phyloP scores from a whole-genome alignment of 73 alveolate species.

The Symbiodinium natans region DNA sequence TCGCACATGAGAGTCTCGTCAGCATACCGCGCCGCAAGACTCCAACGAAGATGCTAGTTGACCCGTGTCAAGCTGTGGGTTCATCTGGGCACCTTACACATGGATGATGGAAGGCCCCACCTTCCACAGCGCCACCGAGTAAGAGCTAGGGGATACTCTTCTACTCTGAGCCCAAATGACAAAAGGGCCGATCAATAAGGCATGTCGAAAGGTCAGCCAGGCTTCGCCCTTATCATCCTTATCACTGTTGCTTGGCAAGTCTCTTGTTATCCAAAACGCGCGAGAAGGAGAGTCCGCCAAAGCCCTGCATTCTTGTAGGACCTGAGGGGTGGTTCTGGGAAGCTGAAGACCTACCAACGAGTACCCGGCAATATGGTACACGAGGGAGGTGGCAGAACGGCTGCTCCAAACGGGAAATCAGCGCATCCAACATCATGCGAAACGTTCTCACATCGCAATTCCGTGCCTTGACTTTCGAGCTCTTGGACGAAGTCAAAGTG shows the following conservation, averaged over 20 bases:
- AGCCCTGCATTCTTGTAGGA: background rate
- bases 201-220: too few relatives aligned
- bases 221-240: too few relatives aligned
- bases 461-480: slow-evolving; percentile 27
- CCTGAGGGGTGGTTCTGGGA: background rate
- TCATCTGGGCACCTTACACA: too few relatives aligned
- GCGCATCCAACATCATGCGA: background rate
- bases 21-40: too few relatives aligned
- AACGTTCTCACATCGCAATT: background rate
- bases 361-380: background rate
- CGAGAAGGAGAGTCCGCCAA: slow-evolving; percentile 25
- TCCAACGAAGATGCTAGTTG: too few relatives aligned
- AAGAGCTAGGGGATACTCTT: too few relatives aligned
- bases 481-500: slow-evolving; percentile 51
- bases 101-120: too few relatives aligned
- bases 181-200: too few relatives aligned
- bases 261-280: slow-evolving; percentile 71
- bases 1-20: too few relatives aligned
- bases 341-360: background rate
- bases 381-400: slow-evolving; percentile 10
- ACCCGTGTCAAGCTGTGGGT: too few relatives aligned
- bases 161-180: too few relatives aligned
- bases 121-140: too few relatives aligned
- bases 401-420: background rate
- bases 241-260: background rate